Base-by-base conservation (phyloP, 1,139 yeast genomes). In the Wickerhamiella pararugosa region DNA sequence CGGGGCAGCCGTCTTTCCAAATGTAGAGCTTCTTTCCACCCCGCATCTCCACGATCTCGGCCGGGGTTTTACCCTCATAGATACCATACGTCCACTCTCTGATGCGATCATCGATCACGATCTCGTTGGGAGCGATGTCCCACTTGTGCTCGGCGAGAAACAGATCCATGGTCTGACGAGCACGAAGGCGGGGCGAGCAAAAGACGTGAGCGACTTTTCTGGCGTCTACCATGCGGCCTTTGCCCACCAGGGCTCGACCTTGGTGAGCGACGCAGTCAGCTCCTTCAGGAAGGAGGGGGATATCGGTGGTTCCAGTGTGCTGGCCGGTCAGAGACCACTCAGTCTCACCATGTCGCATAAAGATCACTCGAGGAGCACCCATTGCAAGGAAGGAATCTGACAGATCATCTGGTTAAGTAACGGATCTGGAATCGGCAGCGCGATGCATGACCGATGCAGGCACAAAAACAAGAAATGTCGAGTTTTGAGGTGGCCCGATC, bases 51-150 rank as follows among this genome's bases (percentile, higher is more conserved):
- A 6, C 25, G 7, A 15, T 25, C 8, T 8, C 36, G 9, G 64
- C 61, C 1, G 94, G 80, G 44, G 69, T 60, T 53, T 78, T 61
- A 5, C 97, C 97, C 64, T 87, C 97, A 59, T 87, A 87, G 54
- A 82, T 92, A 51, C 97, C 97, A 56, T 87, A 87, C 52, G 83
- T 92, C 96, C 97, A 87, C 63, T 87, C 97, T 50, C 92, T 70
- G 41, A 84, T 62, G 40, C 53, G 45, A 25, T 80, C 75, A 49
- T 80, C 87, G 15, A 73, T 73, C 15, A 43, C 39, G 37, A 48
- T 40, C 30, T 51, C 45, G 21, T 43, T 39, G 15, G 46, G 34
- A 34, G 51, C 48, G 43, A 76, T 66, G 11, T 63, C 55, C 15
- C 67, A 58, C 48, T 63, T 65, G 34, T 67, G 62, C 35, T 66